Conservation (phyloP, 2,329 filamentous ascomycete species). For the Thielaviopsis euricoi region DNA sequence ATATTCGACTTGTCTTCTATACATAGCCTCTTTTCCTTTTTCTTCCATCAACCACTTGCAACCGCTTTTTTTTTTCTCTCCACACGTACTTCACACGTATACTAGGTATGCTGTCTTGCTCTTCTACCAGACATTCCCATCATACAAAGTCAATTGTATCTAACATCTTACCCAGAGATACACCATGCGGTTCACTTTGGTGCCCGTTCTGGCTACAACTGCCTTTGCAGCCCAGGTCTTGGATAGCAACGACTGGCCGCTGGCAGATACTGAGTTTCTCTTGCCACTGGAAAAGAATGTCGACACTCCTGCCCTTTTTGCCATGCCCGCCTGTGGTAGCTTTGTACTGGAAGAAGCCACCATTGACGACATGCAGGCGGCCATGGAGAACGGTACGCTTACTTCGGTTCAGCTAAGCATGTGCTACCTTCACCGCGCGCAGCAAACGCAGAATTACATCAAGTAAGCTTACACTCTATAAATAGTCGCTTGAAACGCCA, state of each 20-base stretch:
- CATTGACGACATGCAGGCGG: slow-evolving; percentile 48
- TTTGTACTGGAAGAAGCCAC: slow-evolving; percentile 51
- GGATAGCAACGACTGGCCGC: neutral
- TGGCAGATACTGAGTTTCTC: slow-evolving; percentile 11
- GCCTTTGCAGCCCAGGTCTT: neutral
- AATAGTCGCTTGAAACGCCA: neutral
- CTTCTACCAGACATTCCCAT: no score
- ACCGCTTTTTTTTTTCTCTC: neutral
- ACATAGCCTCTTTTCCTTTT: neutral
- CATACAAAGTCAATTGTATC: no score
- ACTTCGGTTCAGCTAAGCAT: slow-evolving; percentile 39
- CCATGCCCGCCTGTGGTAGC: slow-evolving; percentile 44
- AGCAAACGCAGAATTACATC: slow-evolving; percentile 48
- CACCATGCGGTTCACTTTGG: neutral
- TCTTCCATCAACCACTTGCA: neutral
- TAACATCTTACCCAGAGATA: no score
- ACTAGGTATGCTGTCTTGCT: neutral
- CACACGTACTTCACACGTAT: neutral
- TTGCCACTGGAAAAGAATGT: slow-evolving; percentile 23
- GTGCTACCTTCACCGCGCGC: slow-evolving; percentile 46
- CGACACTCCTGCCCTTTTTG: slow-evolving; percentile 30
- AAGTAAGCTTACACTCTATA: slow-evolving; percentile 27
- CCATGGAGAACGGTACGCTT: slow-evolving; percentile 35
- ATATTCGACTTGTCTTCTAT: neutral
- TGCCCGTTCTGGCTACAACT: neutral